A percentile compares a stretch with the other conserved stretches of the same genome.
phyloP scores from a whole-genome alignment of 78 protist species.

The Creolimax fragrantissima region DNA sequence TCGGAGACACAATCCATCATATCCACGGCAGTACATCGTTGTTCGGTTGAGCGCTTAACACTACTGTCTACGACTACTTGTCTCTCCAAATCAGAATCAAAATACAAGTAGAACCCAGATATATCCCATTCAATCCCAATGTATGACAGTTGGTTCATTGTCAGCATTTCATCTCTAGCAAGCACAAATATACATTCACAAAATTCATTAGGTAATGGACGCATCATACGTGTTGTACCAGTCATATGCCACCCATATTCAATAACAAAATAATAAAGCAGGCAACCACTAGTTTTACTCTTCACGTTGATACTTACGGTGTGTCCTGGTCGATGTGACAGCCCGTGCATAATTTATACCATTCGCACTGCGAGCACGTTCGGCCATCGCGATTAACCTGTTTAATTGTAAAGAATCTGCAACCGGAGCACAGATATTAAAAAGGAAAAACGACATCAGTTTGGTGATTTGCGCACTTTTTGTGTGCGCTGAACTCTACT shows the following conservation, averaged over 20 bases:
- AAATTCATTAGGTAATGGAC: neutral
- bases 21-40: neutral
- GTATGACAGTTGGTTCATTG: no score
- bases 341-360: neutral
- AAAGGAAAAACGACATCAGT: neutral
- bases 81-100: neutral
- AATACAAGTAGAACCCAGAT: neutral
- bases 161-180: no score
- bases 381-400: neutral
- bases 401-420: neutral
- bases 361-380: neutral
- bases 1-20: neutral
- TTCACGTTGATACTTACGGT: neutral
- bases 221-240: neutral
- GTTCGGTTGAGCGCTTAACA: neutral
- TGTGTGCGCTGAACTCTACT: no score
- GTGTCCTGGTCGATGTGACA: neutral
- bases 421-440: neutral
- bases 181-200: neutral
- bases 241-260: no score
- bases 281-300: no score
- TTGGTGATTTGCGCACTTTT: no score
- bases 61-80: neutral
- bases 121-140: neutral
- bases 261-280: no score